Conservation (phyloP, 1,139 yeast species). For the Kurtzmaniella quercitrusa region DNA sequence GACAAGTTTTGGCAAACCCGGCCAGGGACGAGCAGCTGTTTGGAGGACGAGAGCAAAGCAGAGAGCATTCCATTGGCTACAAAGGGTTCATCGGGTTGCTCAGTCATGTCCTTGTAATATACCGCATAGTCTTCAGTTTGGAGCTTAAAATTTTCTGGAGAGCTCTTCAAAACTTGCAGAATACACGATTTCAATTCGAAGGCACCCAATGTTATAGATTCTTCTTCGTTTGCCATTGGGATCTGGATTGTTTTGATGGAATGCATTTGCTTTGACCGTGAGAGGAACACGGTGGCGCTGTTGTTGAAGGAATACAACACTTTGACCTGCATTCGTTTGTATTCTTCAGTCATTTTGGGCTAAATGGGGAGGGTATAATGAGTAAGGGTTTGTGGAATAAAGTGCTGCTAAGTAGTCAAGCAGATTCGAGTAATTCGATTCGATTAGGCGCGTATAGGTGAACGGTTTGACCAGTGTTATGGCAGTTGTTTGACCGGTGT, state of each 20-base stretch:
- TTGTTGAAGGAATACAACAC: conserved; percentile 60
- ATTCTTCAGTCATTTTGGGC: conserved; percentile 17
- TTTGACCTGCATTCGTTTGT: conserved; percentile 48
- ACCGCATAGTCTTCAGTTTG: conserved; percentile 58
- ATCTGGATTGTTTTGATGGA: conserved; percentile 46
- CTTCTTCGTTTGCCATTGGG: conserved; percentile 29
- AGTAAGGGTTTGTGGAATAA: not conserved
- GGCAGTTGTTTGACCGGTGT: too few species aligned
- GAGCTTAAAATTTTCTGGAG: conserved; percentile 56
- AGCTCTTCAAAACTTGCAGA: conserved; percentile 44
- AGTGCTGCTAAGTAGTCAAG: too few species aligned
- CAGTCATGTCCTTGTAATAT: conserved; percentile 69
- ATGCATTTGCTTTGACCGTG: conserved; percentile 44
- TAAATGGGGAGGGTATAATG: not conserved
- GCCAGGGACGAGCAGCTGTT: conserved; percentile 52
- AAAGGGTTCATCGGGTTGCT: conserved; percentile 69
- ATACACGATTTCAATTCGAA: conserved; percentile 51
- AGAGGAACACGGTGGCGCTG: conserved; percentile 52
- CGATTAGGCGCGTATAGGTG: too few species aligned
- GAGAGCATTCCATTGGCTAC: conserved; percentile 69
- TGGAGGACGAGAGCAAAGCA: conserved; percentile 25
- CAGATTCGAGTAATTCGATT: too few species aligned
- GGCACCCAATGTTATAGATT: conserved; percentile 49
- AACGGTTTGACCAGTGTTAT: too few species aligned
- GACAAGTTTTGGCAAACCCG: conserved; percentile 67